Evolutionary conservation across 306 rosid species (phyloP).

Genomic region (Senna tora): DNA sequence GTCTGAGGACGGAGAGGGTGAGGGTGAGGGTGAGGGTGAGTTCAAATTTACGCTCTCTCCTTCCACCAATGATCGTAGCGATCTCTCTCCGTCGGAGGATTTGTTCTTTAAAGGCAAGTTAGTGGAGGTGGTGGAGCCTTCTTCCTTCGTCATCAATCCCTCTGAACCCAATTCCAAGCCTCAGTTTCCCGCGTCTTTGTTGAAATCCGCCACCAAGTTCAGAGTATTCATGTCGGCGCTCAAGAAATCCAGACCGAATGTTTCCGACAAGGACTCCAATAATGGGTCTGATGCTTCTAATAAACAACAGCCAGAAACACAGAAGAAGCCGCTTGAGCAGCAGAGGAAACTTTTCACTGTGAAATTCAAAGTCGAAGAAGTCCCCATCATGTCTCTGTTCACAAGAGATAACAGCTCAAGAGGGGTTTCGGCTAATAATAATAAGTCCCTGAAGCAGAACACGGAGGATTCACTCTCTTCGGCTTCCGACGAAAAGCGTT

Average conservation of each 20-base stretch:
- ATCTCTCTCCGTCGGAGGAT: slow-evolving; percentile 77
- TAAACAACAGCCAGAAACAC: slow-evolving; percentile 23
- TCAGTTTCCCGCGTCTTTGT: slow-evolving; percentile 62
- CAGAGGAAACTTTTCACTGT: slow-evolving; percentile 64
- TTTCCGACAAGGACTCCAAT: slow-evolving; percentile 45
- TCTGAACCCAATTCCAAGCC: slow-evolving; percentile 65
- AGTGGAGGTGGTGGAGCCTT: slow-evolving; percentile 70
- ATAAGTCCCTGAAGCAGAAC: slow-evolving; percentile 47
- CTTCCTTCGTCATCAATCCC: slow-evolving; percentile 44
- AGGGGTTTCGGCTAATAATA: slow-evolving; percentile 44
- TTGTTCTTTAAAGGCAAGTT: slow-evolving; percentile 75
- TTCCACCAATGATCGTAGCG: slow-evolving; percentile 66
- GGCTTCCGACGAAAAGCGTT: slow-evolving; percentile 68
- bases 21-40: slow-evolving; percentile 58
- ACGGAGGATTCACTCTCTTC: slow-evolving; percentile 44
- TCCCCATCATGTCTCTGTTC: slow-evolving; percentile 80
- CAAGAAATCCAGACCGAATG: slow-evolving; percentile 59
- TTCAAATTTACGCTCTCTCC: slow-evolving; percentile 80
- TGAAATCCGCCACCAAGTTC: slow-evolving; percentile 87
- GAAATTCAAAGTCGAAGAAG: slow-evolving; percentile 85
- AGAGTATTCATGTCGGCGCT: slow-evolving; percentile 81
- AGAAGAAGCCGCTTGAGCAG: slow-evolving; percentile 11
- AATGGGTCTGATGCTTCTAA: slow-evolving; percentile 36
- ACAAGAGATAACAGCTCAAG: slow-evolving; percentile 78
- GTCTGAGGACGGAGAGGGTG: slow-evolving; percentile 41